These are phyloP conservation scores for Fusarium sp. DNA, from an alignment of 2,329 filamentous ascomycete species.

Conservation along the genomic window DNA sequence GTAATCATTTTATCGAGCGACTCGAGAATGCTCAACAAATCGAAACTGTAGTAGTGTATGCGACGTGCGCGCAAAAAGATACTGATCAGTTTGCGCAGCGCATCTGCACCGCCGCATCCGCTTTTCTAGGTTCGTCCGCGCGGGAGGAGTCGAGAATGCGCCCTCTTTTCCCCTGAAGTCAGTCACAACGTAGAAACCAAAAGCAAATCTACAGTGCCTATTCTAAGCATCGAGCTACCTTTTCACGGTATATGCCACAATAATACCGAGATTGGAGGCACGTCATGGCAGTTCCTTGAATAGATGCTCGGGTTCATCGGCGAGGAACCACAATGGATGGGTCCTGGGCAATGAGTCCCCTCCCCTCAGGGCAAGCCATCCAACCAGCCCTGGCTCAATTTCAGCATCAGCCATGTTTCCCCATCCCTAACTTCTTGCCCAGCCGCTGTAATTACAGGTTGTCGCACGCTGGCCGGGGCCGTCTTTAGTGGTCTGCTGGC, in stretches of 20 bases:
- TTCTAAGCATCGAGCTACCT: neutral
- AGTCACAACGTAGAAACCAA: slow-evolving; percentile 7
- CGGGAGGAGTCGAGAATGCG: slow-evolving; percentile 32
- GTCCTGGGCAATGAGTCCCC: slow-evolving; percentile 24
- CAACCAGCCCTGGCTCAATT: slow-evolving; percentile 37
- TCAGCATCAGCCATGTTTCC: slow-evolving; percentile 14
- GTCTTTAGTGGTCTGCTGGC: slow-evolving; percentile 3
- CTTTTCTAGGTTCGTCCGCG: slow-evolving; percentile 35
- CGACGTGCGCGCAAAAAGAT: slow-evolving; percentile 27
- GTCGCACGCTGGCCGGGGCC: neutral
- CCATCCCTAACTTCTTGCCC: slow-evolving; percentile 1
- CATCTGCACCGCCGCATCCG: slow-evolving; percentile 35
- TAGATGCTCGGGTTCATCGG: slow-evolving; percentile 29
- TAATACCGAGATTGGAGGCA: slow-evolving; percentile 19
- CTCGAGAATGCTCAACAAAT: neutral
- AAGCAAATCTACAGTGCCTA: neutral
- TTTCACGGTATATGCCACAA: slow-evolving; percentile 3
- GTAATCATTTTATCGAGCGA: neutral
- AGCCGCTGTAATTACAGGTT: slow-evolving; percentile 23
- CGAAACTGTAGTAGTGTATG: neutral
- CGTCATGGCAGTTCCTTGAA: slow-evolving; percentile 19
- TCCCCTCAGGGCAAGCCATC: slow-evolving; percentile 35
- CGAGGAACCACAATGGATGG: slow-evolving; percentile 27
- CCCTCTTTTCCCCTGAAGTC: slow-evolving; percentile 26
- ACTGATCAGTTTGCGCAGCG: slow-evolving; percentile 23